phyloP scores from a whole-genome alignment of 495 filamentous ascomycete species.

The Neurospora sp. region DNA sequence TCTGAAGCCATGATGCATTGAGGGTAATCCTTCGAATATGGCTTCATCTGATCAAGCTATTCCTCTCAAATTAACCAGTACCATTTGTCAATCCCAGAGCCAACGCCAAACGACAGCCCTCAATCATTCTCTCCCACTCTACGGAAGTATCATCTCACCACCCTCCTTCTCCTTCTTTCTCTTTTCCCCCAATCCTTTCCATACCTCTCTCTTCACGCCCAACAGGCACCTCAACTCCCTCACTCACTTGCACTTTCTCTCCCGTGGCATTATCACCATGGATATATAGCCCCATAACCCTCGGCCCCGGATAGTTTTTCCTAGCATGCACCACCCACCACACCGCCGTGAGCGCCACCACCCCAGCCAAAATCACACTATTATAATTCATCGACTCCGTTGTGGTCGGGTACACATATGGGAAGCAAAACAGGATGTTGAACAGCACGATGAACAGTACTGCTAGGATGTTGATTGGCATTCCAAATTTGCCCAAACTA shows the following conservation, averaged over 20 bases:
- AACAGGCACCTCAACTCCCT: background rate
- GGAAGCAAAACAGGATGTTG: slow-evolving; percentile 64
- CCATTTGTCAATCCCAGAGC: too few species aligned
- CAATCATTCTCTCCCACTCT: background rate
- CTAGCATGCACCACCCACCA: slow-evolving; percentile 57
- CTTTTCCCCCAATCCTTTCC: background rate
- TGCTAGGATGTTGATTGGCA: slow-evolving; percentile 45
- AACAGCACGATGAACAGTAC: slow-evolving; percentile 59
- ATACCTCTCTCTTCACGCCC: background rate
- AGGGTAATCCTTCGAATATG: background rate
- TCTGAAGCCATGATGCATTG: background rate
- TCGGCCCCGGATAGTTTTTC: slow-evolving; percentile 49
- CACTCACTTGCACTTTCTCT: background rate
- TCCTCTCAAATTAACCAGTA: background rate
- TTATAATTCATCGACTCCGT: slow-evolving; percentile 63
- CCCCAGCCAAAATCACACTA: slow-evolving; percentile 50
- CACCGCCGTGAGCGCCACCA: slow-evolving; percentile 39
- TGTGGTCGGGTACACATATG: slow-evolving; percentile 46
- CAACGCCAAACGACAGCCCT: background rate
- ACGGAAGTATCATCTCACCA: background rate
- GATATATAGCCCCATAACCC: slow-evolving; percentile 39
- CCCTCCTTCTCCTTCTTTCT: background rate
- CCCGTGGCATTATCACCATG: slow-evolving; percentile 16
- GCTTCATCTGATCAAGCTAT: background rate
- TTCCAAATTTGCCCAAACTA: slow-evolving; percentile 54